phyloP scores from a whole-genome alignment of 495 filamentous ascomycete genomes.

The Penicillium coffeae region DNA sequence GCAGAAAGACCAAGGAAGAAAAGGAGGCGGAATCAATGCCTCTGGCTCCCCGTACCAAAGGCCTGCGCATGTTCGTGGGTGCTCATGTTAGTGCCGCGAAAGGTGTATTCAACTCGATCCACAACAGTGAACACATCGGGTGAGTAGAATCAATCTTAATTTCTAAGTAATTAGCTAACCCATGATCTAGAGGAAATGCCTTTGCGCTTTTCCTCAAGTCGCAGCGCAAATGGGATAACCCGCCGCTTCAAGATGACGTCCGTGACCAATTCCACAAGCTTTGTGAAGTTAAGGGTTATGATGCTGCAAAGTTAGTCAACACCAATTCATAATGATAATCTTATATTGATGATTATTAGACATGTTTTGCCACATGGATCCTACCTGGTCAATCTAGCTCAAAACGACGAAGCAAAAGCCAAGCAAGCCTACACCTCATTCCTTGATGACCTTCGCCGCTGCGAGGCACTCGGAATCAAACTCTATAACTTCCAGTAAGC shows the following conservation, averaged over 20 bases:
- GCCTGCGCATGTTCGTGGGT: slow-evolving; percentile 79
- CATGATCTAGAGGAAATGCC: slow-evolving; percentile 64
- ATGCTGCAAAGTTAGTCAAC: slow-evolving; percentile 52
- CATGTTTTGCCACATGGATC: slow-evolving; percentile 88
- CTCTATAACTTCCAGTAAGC: slow-evolving; percentile 92
- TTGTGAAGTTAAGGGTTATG: slow-evolving; percentile 68
- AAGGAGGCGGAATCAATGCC: slow-evolving; percentile 54
- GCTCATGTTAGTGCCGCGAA: slow-evolving; percentile 89
- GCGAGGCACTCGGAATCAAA: slow-evolving; percentile 80
- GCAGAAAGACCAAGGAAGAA: slow-evolving; percentile 39
- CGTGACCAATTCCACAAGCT: slow-evolving; percentile 60
- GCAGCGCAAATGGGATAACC: slow-evolving; percentile 91
- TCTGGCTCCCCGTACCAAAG: slow-evolving; percentile 61
- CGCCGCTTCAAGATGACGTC: slow-evolving; percentile 65
- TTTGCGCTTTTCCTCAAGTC: slow-evolving; percentile 95
- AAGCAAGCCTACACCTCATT: slow-evolving; percentile 85
- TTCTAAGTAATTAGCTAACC: slow-evolving; percentile 4
- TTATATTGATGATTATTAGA: slow-evolving; percentile 21
- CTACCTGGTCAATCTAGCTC: slow-evolving; percentile 93
- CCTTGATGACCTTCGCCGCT: slow-evolving; percentile 82
- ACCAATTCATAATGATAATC: background rate
- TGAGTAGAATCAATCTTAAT: slow-evolving; percentile 14
- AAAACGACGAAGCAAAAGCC: slow-evolving; percentile 71
- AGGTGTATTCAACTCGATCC: slow-evolving; percentile 87
- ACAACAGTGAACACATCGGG: slow-evolving; percentile 75